Conservation (phyloP, 805 yeast species). For the Candida dajiaensis region DNA sequence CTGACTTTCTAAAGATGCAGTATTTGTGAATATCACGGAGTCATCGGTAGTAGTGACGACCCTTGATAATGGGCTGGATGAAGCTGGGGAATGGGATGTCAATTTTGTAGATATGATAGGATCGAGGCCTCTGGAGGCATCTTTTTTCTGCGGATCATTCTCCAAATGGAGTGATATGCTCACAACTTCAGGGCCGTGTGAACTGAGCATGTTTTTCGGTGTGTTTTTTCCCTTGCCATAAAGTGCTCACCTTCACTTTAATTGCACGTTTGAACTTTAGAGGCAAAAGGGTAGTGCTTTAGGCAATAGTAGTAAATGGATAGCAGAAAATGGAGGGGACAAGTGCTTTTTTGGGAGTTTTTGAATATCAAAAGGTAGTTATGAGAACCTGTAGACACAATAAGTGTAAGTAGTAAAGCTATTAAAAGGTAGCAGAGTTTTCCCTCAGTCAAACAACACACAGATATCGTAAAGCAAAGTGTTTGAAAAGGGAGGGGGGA, state of each 20-base stretch:
- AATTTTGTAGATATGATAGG: neutral
- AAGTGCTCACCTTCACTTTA: neutral
- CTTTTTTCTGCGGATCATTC: neutral
- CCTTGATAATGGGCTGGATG: conserved; percentile 20
- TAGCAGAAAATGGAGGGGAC: neutral
- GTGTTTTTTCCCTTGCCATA: neutral
- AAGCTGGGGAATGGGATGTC: neutral
- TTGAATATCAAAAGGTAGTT: neutral
- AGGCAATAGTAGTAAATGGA: neutral
- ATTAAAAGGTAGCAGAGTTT: neutral
- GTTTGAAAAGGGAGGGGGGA: neutral
- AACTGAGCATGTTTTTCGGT: neutral
- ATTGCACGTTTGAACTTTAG: neutral
- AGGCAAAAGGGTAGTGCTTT: neutral
- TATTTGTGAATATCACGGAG: conserved; percentile 23
- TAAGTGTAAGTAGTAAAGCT: neutral
- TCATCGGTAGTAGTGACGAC: conserved; percentile 19
- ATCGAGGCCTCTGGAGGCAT: neutral
- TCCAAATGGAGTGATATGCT: neutral
- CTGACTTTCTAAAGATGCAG: conserved; percentile 20
- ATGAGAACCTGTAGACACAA: neutral
- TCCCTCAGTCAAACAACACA: neutral
- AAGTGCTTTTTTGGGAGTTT: too few species aligned
- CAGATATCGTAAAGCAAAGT: neutral
- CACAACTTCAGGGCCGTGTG: neutral